These are phyloP conservation scores for Ophiostoma angusticollis DNA, from an alignment of 2,329 filamentous ascomycete species.

Conservation along the genomic window DNA sequence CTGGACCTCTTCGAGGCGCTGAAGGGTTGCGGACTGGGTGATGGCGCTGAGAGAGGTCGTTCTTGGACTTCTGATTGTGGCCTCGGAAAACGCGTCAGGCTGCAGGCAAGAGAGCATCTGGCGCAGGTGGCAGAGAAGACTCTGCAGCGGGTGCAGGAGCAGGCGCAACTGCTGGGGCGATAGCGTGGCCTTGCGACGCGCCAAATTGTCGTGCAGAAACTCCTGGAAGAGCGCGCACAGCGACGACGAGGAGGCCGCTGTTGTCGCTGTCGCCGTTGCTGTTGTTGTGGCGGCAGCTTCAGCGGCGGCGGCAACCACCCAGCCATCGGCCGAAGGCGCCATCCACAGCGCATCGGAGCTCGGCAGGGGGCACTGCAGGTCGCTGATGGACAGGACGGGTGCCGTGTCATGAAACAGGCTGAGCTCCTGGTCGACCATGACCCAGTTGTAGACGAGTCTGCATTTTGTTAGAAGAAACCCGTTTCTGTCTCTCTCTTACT, in stretches of 20 bases:
- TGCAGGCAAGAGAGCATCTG: conserved; percentile 55
- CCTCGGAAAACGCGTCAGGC: too few species aligned
- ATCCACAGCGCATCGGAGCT: conserved; percentile 49
- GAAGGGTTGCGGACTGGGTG: conserved; percentile 46
- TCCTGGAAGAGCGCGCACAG: conserved; percentile 54
- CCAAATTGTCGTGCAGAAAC: conserved; percentile 51
- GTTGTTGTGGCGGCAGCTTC: conserved; percentile 45
- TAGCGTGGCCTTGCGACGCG: conserved; percentile 30
- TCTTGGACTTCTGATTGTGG: too few species aligned
- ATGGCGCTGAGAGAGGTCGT: too few species aligned
- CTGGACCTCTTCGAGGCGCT: conserved; percentile 51
- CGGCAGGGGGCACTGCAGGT: conserved; percentile 53
- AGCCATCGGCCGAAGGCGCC: conserved; percentile 43
- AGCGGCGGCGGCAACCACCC: conserved; percentile 50
- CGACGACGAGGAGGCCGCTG: conserved; percentile 34
- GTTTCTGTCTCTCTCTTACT: too few species aligned
- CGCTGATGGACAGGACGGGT: conserved; percentile 50
- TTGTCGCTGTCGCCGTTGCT: conserved; percentile 23
- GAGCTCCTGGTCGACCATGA: conserved; percentile 61
- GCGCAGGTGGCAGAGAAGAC: conserved; percentile 48
- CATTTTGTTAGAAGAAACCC: not conserved
- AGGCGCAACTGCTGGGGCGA: conserved; percentile 49
- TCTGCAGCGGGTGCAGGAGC: conserved; percentile 55
- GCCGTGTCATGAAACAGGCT: conserved; percentile 52
- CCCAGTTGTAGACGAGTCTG: conserved; percentile 62